These are phyloP conservation scores for Seiridium cupressi DNA, from an alignment of 2,329 filamentous ascomycete genomes.

Conservation along the genomic window DNA sequence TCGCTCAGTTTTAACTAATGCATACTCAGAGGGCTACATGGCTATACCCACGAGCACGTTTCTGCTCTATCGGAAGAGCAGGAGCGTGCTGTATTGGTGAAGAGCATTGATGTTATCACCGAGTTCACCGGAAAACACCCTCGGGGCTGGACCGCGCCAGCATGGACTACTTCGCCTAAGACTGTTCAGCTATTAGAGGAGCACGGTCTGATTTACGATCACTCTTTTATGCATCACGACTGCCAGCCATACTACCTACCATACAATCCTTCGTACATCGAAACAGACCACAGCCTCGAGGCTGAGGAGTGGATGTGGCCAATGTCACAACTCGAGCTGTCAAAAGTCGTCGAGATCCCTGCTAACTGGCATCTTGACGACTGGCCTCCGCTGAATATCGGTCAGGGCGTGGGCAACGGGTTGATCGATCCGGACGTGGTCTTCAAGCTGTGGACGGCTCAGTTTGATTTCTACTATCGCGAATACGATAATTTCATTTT, in stretches of 20 bases:
- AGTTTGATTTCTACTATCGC: conserved; percentile 42
- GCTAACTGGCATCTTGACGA: conserved; percentile 46
- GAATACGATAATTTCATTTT: conserved; percentile 45
- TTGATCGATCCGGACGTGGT: conserved; percentile 39
- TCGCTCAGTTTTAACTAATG: too few relatives aligned
- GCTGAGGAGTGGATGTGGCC: conserved; percentile 17
- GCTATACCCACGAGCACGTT: conserved; percentile 18
- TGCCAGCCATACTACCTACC: conserved; percentile 34
- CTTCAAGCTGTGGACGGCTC: conserved; percentile 42
- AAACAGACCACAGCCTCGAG: conserved; percentile 16
- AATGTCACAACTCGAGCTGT: conserved; percentile 15
- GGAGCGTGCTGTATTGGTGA: conserved; percentile 15
- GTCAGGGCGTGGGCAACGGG: conserved; percentile 25
- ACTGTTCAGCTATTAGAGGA: conserved; percentile 37
- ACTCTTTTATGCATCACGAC: conserved; percentile 48
- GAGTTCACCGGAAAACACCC: conserved; percentile 36
- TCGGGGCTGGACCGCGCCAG: conserved; percentile 40
- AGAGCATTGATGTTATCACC: conserved; percentile 14
- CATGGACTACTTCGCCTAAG: conserved; percentile 35
- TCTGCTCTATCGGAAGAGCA: conserved; percentile 14
- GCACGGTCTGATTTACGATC: conserved; percentile 42
- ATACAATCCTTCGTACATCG: not conserved
- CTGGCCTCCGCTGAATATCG: conserved; percentile 27
- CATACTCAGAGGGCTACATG: conserved; percentile 12
- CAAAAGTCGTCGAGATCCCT: conserved; percentile 40